Conservation (phyloP, 2,329 filamentous ascomycete genomes). For the Penicillium sp. region DNA sequence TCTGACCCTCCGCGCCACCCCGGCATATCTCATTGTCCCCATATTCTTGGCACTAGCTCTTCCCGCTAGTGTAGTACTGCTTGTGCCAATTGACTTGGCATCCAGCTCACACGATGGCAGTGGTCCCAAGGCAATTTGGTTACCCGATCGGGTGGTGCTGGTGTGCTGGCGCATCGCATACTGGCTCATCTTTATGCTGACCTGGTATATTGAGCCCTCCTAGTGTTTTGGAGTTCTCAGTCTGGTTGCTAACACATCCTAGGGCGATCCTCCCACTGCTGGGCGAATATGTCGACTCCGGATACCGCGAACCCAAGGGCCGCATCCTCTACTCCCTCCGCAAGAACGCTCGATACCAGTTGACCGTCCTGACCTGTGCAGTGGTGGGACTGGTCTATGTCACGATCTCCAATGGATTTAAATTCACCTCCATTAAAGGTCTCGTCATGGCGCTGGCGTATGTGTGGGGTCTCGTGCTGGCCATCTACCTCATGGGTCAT, state of each 20-base stretch:
- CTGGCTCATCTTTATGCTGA: slow-evolving; percentile 93
- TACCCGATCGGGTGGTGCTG: slow-evolving; percentile 73
- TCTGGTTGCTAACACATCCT: background rate
- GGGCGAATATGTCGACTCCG: slow-evolving; percentile 91
- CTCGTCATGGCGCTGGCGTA: slow-evolving; percentile 93
- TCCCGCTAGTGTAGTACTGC: slow-evolving; percentile 83
- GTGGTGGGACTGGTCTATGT: slow-evolving; percentile 78
- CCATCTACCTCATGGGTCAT: slow-evolving; percentile 97
- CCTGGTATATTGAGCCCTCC: slow-evolving; percentile 64
- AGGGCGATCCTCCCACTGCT: slow-evolving; percentile 90
- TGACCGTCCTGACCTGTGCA: slow-evolving; percentile 71
- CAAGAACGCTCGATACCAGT: slow-evolving; percentile 84
- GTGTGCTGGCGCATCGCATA: slow-evolving; percentile 95
- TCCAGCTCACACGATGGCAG: slow-evolving; percentile 75
- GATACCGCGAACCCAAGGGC: slow-evolving; percentile 81
- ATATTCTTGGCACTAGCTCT: slow-evolving; percentile 96
- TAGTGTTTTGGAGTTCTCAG: background rate
- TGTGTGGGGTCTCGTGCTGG: slow-evolving; percentile 85
- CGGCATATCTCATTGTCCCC: slow-evolving; percentile 83
- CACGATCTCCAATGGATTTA: slow-evolving; percentile 72
- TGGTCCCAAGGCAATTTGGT: slow-evolving; percentile 78
- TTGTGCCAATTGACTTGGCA: slow-evolving; percentile 94
- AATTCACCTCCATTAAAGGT: slow-evolving; percentile 71
- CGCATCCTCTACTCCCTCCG: slow-evolving; percentile 81
- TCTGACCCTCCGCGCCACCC: slow-evolving; percentile 84